Evolutionary conservation across 306 rosid genomes (phyloP).

Genomic region (Cajanus cajan): DNA sequence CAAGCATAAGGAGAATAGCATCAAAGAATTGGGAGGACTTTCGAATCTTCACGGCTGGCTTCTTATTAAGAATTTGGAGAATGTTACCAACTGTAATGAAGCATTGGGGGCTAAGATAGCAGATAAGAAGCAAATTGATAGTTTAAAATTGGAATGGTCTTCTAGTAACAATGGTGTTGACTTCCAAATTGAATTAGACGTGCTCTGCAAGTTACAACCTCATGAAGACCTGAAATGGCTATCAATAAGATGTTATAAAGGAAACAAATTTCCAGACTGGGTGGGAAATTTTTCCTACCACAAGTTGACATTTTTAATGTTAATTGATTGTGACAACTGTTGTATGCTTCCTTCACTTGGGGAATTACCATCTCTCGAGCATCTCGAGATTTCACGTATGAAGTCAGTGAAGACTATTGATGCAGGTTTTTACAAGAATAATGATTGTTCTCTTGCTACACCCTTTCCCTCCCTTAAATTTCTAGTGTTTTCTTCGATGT

Average conservation of each 20-base stretch:
- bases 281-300: background rate
- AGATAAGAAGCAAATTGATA: background rate
- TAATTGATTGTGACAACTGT: background rate
- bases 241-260: background rate
- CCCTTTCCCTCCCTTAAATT: background rate
- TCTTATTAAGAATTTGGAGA: background rate
- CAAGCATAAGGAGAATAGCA: background rate
- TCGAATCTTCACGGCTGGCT: background rate
- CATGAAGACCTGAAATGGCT: background rate
- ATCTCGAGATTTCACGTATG: background rate
- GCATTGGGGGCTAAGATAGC: background rate
- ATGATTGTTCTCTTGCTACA: background rate
- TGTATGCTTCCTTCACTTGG: background rate
- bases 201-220: background rate
- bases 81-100: background rate
- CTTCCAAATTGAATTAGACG: background rate
- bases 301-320: background rate
- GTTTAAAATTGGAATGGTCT: background rate
- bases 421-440: background rate
- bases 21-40: background rate
- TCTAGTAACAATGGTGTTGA: background rate
- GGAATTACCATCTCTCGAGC: background rate
- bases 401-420: background rate
- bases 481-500: accelerated
- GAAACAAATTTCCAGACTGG: background rate